A percentile compares a stretch with the other conserved stretches of the same genome.
These are phyloP conservation scores for Sporothrix pseudoabietina DNA, from an alignment of 2,329 filamentous ascomycete species.

Conservation along the genomic window DNA sequence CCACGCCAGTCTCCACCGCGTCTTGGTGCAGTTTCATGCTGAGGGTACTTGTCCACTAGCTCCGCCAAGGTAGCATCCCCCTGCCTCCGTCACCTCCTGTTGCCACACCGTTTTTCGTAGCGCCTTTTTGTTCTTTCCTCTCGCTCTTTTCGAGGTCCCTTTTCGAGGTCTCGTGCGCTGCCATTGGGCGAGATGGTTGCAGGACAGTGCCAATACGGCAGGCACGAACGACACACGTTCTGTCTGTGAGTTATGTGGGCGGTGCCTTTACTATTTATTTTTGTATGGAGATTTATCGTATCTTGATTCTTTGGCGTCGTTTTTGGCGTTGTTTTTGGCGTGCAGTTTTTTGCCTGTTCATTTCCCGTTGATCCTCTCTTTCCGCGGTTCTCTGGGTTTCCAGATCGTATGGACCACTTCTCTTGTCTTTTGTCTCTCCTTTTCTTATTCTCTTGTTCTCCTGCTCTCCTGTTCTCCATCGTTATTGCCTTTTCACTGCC, in stretches of 20 bases:
- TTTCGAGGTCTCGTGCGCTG: background rate
- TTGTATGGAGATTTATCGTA: background rate
- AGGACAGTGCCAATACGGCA: background rate
- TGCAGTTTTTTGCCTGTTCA: slow-evolving; percentile 2
- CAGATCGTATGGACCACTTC: background rate
- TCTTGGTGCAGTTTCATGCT: slow-evolving; percentile 22
- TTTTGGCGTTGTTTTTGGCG: background rate
- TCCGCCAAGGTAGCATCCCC: slow-evolving; percentile 9
- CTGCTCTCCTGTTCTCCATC: background rate
- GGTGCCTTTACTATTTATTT: background rate
- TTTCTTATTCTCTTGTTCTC: background rate
- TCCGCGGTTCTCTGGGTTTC: background rate
- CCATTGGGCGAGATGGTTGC: background rate
- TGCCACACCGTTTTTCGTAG: background rate
- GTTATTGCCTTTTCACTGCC: slow-evolving; percentile 14
- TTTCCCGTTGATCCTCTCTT: slow-evolving; percentile 9
- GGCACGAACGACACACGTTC: background rate
- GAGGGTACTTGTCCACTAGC: slow-evolving; percentile 20
- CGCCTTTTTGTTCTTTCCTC: background rate
- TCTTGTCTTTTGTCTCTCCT: background rate
- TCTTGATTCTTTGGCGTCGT: background rate
- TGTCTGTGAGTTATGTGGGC: background rate
- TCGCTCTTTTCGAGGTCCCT: background rate
- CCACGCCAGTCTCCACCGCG: background rate
- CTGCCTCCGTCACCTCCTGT: background rate